A percentile compares a stretch with the other conserved stretches of the same genome.
Evolutionary conservation across 2,329 filamentous ascomycete genomes (phyloP).

Genomic region (Talaromyces verruculosus): DNA sequence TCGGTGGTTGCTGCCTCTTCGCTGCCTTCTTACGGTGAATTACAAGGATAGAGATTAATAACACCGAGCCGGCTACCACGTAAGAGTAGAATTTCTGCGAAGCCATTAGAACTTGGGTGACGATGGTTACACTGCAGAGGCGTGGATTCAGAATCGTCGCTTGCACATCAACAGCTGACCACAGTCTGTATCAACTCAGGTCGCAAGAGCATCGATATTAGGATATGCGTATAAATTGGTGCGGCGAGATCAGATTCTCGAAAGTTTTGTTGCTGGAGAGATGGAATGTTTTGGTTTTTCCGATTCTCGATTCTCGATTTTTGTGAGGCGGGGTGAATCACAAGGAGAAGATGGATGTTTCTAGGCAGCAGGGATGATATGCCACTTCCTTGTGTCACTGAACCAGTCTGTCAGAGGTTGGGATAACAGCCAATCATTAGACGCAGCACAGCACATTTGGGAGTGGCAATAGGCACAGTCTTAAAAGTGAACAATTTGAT

Average conservation of each 20-base stretch:
- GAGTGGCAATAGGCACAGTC: background rate
- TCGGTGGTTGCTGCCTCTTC: constrained; percentile 7
- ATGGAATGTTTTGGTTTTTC: background rate
- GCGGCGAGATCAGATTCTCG: constrained; percentile 5
- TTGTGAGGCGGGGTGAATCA: background rate
- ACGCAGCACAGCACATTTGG: background rate
- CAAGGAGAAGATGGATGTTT: background rate
- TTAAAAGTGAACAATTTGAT: background rate
- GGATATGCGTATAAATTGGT: constrained; percentile 1
- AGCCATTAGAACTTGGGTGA: constrained; percentile 3
- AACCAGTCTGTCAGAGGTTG: background rate
- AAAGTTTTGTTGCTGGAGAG: background rate
- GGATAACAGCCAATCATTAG: constrained; percentile 7
- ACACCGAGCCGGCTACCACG: constrained; percentile 3
- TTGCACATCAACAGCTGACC: background rate
- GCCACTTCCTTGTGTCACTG: background rate
- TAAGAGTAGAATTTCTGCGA: constrained; percentile 8
- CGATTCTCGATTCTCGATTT: background rate
- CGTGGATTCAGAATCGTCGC: background rate
- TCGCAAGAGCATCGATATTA: background rate
- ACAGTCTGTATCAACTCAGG: background rate
- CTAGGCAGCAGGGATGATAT: background rate
- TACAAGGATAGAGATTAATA: constrained; percentile 8
- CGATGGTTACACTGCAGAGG: background rate
- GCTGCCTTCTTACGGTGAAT: background rate